A percentile compares a stretch with the other conserved stretches of the same genome.
These are phyloP conservation scores for Leptomonas seymouri DNA, from an alignment of 208 protist genomes.

Conservation along the genomic window DNA sequence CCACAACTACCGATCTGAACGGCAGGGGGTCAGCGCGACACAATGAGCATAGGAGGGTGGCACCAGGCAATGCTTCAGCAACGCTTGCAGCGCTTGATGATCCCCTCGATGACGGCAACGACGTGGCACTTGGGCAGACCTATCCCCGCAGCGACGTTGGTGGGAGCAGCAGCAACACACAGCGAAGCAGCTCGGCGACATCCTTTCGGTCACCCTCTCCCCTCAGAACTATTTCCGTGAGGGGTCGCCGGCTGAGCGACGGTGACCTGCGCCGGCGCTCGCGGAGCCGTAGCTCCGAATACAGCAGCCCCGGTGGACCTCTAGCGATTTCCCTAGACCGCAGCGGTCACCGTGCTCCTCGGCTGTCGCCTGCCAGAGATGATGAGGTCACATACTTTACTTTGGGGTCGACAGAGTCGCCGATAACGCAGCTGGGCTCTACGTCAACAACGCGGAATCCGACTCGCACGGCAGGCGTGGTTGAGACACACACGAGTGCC, in stretches of 20 bases:
- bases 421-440: not conserved
- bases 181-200: not conserved
- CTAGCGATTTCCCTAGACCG: not conserved
- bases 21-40: not conserved
- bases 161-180: not conserved
- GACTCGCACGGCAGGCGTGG: not conserved
- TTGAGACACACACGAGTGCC: not conserved
- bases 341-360: not conserved
- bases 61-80: not conserved
- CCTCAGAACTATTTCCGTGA: not conserved
- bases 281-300: conserved; percentile 5
- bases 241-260: conserved; percentile 1
- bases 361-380: conserved; percentile 1
- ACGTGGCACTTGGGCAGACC: not conserved
- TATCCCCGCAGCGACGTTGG: not conserved
- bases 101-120: not conserved
- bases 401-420: not conserved
- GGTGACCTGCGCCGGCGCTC: conserved; percentile 5
- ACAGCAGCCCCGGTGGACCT: not conserved
- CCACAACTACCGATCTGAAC: not conserved
- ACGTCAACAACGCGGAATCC: not conserved
- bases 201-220: not conserved
- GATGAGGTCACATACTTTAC: not conserved
- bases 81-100: not conserved
- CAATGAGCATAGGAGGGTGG: not conserved